These are phyloP conservation scores for Cladosporium sp. DNA, from an alignment of 2,329 filamentous ascomycete species.

Conservation along the genomic window DNA sequence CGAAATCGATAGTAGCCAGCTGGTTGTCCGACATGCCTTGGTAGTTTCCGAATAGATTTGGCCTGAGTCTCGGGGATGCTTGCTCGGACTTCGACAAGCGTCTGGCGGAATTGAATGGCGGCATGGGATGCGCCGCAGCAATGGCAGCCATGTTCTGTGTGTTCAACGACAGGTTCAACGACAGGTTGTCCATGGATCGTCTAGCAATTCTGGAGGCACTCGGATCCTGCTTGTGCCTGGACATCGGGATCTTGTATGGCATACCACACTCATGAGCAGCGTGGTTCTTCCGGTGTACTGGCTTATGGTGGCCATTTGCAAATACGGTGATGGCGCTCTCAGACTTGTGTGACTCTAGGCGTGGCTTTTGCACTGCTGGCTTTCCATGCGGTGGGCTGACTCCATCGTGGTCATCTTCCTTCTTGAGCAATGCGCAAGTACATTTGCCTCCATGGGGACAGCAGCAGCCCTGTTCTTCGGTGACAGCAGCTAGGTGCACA, in stretches of 20 bases:
- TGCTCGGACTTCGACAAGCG: conserved; percentile 38
- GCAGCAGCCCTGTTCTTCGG: conserved; percentile 49
- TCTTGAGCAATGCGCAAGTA: conserved; percentile 60
- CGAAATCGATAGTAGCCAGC: conserved; percentile 33
- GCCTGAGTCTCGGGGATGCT: conserved; percentile 32
- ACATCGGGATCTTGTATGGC: conserved; percentile 66
- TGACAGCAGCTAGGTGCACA: conserved; percentile 36
- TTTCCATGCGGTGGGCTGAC: conserved; percentile 35
- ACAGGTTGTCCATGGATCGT: conserved; percentile 56
- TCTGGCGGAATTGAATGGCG: conserved; percentile 22
- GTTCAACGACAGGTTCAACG: conserved; percentile 48
- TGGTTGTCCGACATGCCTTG: conserved; percentile 25
- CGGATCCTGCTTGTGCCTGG: conserved; percentile 53
- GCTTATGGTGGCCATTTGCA: conserved; percentile 66
- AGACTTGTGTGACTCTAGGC: conserved; percentile 59
- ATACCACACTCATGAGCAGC: conserved; percentile 63
- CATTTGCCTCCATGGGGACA: conserved; percentile 63
- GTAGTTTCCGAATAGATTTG: conserved; percentile 23
- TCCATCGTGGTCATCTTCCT: conserved; percentile 44
- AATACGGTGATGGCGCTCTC: conserved; percentile 63
- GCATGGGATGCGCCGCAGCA: background rate
- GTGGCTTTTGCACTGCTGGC: conserved; percentile 56
- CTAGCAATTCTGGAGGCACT: conserved; percentile 45
- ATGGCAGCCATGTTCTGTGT: conserved; percentile 20
- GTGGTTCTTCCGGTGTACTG: conserved; percentile 65